Percentiles rank a stretch among this genome's conserved stretches.
These are phyloP conservation scores for Orychophragmus violaceus DNA, from an alignment of 345 rosid genomes.

Conservation along the genomic window DNA sequence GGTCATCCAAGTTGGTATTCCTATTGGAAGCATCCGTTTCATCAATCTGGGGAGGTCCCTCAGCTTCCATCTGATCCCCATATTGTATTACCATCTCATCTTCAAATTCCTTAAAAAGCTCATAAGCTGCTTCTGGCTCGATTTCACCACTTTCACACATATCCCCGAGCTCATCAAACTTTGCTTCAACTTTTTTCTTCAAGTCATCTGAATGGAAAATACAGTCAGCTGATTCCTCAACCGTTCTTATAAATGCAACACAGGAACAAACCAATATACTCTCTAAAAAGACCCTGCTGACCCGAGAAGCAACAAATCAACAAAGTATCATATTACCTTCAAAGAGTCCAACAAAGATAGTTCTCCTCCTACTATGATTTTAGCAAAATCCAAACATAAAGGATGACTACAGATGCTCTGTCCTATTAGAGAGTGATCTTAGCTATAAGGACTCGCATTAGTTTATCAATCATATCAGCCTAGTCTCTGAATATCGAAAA, in stretches of 20 bases:
- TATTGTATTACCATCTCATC: conserved; percentile 75
- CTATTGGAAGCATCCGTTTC: conserved; percentile 41
- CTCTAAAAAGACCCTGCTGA: neutral
- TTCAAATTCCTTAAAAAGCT: conserved; percentile 72
- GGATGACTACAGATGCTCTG: neutral
- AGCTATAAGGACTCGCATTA: neutral
- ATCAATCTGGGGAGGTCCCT: conserved; percentile 54
- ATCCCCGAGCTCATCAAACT: conserved; percentile 73
- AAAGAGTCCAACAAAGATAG: neutral
- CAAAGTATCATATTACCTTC: neutral
- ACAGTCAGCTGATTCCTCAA: conserved; percentile 6
- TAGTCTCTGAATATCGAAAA: neutral
- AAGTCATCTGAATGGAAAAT: conserved; percentile 51
- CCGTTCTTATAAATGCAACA: neutral
- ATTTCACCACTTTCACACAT: conserved; percentile 78
- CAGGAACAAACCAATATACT: conserved; percentile 1
- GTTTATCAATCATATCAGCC: neutral
- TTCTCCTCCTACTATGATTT: neutral
- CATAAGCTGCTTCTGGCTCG: conserved; percentile 75
- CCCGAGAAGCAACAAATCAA: neutral
- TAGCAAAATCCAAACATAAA: neutral
- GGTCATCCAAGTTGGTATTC: conserved; percentile 57
- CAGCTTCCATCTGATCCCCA: conserved; percentile 53
- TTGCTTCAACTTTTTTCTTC: too few relatives aligned
- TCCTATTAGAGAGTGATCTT: neutral